Evolutionary conservation across 306 rosid genomes (phyloP), one percentile per base, ranked within the genome.

Genomic region (Rosa rugosa): DNA sequence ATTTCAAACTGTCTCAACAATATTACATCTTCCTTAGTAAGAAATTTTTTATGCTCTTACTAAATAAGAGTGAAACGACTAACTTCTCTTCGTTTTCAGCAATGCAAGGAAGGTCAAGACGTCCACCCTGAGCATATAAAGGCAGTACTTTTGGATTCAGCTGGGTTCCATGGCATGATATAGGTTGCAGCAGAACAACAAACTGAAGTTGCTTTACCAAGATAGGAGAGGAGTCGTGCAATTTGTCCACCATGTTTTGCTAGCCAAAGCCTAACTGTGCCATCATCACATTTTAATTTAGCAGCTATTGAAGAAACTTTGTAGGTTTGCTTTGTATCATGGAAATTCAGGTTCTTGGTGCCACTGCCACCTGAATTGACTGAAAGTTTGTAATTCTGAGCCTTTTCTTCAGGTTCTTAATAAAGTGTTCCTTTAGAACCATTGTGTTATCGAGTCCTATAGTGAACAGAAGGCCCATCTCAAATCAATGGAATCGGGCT

Each of bases 141-240:
- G 79, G 96, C 97, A 5, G 94, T 86, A 47, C 95, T 95, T 14
- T 76, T 91, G 93, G 98, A 92, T 83, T 88, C 94, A 41, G 98
- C 89, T 0, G 96, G 91, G 63, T 87, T 83, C 76, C 94, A 89
- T 79, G 90, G 91, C 41, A 83, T 84, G 88, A 70, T 85, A 70
- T 92, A 88, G 62, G 40, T 63, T 31, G 72, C 72, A 76, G 59
- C 72, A 46, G 68, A 45, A 31, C 38, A 76, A 46, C 62, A 31
- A 46, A 36, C 47, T 76, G 22, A 34, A 63, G 49, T 63, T 20
- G 36, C 20, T 76, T 46, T 62, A 76, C 25, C 79, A 25, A 25
- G 69, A 44, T 49, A 27, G 45, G 71, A 31, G 47, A 66, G 25
- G 41, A 60, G 42, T 57, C 56, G 0, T n/a, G 71, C 72, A 63